Evolutionary conservation across 1,139 yeast species (phyloP), one percentile per base, ranked within the genome.

Genomic region (Sugiyamaella paludigena): DNA sequence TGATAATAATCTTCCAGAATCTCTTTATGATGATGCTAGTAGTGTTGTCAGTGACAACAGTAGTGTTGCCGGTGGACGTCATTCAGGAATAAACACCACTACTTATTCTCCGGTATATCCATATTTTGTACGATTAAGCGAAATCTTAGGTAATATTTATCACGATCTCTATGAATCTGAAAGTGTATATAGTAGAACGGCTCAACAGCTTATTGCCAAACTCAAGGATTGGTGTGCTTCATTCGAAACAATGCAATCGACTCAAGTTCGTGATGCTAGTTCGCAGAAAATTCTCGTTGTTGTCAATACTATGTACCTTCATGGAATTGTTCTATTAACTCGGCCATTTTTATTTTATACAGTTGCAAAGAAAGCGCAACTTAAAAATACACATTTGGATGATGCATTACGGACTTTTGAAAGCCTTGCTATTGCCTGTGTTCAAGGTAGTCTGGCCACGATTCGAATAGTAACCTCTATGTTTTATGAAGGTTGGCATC

Each of bases 311-410:
- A n/a, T 27, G n/a, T 49, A 49, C 36, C 27, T 49, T 11, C 44
- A 49, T 41, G 52, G 47, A n/a, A 45, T 49, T 27, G 45, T 45
- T 4, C 30, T 49, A 8, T 30, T 49, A 36, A 45, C 52, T 6
- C 26, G 52, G 32, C 52, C 52, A 5, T 49, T 49, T 42, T 15
- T 49, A 24, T 41, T 49, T 31, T 49, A 49, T 31, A 45, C 47
- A 15, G 52, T 45, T 8, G 49, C 52, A 7, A 39, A 42, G 27
- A 41, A 39, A 35, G 43, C 49, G 7, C 50, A 48, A 28, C 27
- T 36, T 11, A 43, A 39, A 26, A 43, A 39, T 19, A 36, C 33
- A 31, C 41, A 40, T 12, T 35, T 48, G 31, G 52, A 49, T 31
- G 49, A 40, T 4, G 46, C 49, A 5, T 40, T 49, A 16, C 16